phyloP scores from a whole-genome alignment of 164 flowering plant genomes.

The Vitis vinifera region DNA sequence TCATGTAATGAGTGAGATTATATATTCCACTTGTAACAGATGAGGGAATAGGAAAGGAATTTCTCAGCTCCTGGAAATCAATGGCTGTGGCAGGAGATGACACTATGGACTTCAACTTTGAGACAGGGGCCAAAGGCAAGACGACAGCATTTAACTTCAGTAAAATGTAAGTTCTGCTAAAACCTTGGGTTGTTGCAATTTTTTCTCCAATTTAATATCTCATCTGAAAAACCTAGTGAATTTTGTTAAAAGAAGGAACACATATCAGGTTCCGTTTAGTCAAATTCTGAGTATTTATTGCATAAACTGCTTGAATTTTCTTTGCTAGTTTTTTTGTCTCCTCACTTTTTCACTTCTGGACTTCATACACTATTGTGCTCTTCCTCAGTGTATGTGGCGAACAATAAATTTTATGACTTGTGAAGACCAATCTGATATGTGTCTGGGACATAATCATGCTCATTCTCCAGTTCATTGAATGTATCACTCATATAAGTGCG shows the following conservation, averaged over 20 bases:
- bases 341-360: background rate
- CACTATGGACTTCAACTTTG: constrained; percentile 59
- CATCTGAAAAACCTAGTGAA: background rate
- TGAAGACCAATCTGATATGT: background rate
- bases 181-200: background rate
- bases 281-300: too few relatives aligned
- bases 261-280: too few relatives aligned
- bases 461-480: background rate
- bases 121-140: constrained; percentile 44
- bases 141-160: constrained; percentile 62
- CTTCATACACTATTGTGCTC: background rate
- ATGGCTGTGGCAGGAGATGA: constrained; percentile 48
- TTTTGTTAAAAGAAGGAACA: background rate
- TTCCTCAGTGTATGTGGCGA: background rate
- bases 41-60: constrained; percentile 68
- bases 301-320: too few relatives aligned
- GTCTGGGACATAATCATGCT: background rate
- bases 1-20: background rate
- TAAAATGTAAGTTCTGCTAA: constrained; percentile 58
- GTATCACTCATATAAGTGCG: background rate
- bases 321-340: background rate
- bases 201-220: background rate
- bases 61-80: constrained; percentile 79
- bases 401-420: background rate
- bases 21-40: constrained; percentile 42